Percentiles rank a stretch among this genome's conserved stretches.
Evolutionary conservation across 176 grass and related monocot species (phyloP).

Genomic region (Eleusine coracana): DNA sequence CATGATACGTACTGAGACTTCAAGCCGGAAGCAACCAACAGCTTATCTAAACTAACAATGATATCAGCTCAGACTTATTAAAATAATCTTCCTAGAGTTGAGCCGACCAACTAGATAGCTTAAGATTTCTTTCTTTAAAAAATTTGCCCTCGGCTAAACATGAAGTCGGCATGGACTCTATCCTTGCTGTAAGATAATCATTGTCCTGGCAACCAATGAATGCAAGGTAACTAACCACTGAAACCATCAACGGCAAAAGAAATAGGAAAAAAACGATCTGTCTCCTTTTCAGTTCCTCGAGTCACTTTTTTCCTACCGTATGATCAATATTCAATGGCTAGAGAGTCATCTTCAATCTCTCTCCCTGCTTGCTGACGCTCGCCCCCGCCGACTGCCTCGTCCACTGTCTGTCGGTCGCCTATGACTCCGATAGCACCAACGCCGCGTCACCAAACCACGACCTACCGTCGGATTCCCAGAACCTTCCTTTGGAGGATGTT

Average conservation of each 20-base stretch:
- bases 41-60: constrained; percentile 25
- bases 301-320: too few relatives aligned
- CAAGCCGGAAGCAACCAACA: constrained; percentile 5
- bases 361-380: too few relatives aligned
- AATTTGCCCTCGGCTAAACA: background rate
- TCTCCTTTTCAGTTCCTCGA: too few relatives aligned
- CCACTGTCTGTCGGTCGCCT: too few relatives aligned
- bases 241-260: background rate
- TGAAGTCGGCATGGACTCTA: background rate
- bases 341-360: too few relatives aligned
- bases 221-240: background rate
- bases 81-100: constrained; percentile 14
- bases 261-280: background rate
- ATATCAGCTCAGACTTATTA: constrained; percentile 23
- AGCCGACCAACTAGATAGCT: constrained; percentile 1
- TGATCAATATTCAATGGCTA: too few relatives aligned
- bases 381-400: too few relatives aligned
- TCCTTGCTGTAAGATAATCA: background rate
- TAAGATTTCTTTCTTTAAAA: background rate
- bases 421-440: too few relatives aligned
- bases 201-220: background rate
- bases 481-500: too few relatives aligned
- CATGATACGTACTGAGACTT: background rate
- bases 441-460: too few relatives aligned
- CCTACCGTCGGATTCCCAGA: too few relatives aligned